Conservation (phyloP, 2,329 filamentous ascomycete species). For the Neofusicoccum kwambonambiense region DNA sequence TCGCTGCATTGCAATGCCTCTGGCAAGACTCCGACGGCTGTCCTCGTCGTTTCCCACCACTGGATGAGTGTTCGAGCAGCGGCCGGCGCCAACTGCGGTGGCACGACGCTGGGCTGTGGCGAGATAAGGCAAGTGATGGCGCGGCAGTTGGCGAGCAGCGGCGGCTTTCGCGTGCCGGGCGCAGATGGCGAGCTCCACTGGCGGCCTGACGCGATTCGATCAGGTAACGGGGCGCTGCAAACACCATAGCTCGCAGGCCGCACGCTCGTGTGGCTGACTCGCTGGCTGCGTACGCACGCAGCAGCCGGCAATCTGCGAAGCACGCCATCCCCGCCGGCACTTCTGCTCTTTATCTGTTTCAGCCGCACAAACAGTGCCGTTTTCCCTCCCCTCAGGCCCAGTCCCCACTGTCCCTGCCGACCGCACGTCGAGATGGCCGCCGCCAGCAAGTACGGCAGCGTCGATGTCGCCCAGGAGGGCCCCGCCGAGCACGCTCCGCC, state of each 20-base stretch:
- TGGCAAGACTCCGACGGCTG: too few species aligned
- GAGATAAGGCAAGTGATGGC: too few species aligned
- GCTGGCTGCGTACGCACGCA: background rate
- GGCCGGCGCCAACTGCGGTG: too few species aligned
- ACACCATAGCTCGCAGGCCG: background rate
- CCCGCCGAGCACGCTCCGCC: background rate
- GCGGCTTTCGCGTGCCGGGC: background rate
- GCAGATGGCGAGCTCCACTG: background rate
- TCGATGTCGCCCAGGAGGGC: background rate
- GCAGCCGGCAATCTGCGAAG: constrained; percentile 3
- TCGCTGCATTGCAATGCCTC: too few species aligned
- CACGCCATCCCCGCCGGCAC: background rate
- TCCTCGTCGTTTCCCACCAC: too few species aligned
- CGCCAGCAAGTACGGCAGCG: background rate
- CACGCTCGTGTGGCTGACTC: background rate
- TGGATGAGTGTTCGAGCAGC: too few species aligned
- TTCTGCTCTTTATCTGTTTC: background rate
- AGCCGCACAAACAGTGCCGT: too few species aligned
- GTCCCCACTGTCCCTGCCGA: background rate
- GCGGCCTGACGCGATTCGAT: background rate
- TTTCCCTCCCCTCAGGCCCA: background rate
- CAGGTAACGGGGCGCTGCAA: background rate
- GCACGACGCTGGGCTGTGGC: too few species aligned
- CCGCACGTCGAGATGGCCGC: background rate
- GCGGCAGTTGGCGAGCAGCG: background rate